These are phyloP conservation scores for Lagenidium sp. DNA, from an alignment of 352 stramenopile species.

Conservation along the genomic window DNA sequence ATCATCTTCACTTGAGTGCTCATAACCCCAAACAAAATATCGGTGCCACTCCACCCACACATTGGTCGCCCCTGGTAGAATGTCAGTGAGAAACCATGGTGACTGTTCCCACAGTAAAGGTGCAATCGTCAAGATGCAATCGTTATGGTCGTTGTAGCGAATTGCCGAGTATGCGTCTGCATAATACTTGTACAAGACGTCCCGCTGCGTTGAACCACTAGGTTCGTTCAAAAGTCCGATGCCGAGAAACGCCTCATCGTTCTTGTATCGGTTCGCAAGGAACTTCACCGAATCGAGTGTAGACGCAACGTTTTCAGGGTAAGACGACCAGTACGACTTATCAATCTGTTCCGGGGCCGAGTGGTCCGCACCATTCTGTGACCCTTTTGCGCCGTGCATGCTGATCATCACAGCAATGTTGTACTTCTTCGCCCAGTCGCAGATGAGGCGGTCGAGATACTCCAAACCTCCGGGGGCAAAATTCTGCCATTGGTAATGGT, in stretches of 20 bases:
- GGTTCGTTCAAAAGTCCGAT: conserved; percentile 27
- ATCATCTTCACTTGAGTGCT: conserved; percentile 3
- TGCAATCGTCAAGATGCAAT: conserved; percentile 17
- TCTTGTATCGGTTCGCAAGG: conserved; percentile 17
- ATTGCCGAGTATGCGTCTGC: conserved; percentile 15
- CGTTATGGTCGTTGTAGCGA: conserved; percentile 9
- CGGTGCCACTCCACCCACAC: conserved; percentile 22
- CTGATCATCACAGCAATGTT: conserved; percentile 38
- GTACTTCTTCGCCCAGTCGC: conserved; percentile 25
- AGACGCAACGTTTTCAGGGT: conserved; percentile 11
- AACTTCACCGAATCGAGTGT: conserved; percentile 18
- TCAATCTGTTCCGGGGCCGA: conserved; percentile 22
- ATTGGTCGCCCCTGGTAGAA: conserved; percentile 11
- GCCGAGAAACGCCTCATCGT: conserved; percentile 20
- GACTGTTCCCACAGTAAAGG: conserved; percentile 14
- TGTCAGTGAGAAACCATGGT: conserved; percentile 5
- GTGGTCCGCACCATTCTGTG: conserved; percentile 65
- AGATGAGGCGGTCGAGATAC: conserved; percentile 35
- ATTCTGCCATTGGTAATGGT: conserved; percentile 24
- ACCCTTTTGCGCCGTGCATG: conserved; percentile 55
- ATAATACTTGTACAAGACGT: conserved; percentile 22
- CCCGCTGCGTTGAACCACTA: conserved; percentile 7
- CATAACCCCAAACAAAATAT: conserved; percentile 18
- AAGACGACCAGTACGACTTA: conserved; percentile 13
- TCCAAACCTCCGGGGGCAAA: conserved; percentile 30